Conservation (phyloP, 768 basidiomycete genomes). For the Pleurotus sapidus region DNA sequence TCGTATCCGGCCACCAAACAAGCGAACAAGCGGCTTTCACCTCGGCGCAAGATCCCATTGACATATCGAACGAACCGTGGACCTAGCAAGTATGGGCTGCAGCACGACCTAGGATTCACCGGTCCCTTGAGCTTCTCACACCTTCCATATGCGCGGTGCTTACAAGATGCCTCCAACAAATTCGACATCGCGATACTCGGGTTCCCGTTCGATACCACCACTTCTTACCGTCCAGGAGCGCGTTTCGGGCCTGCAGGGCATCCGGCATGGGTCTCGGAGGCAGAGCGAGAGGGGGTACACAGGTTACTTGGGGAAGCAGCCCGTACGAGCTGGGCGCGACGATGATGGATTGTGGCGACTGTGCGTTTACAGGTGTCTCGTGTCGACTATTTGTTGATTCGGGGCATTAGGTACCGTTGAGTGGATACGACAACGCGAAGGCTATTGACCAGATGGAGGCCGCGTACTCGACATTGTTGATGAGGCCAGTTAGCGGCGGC, state of each 20-base stretch:
- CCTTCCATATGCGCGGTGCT: slow-evolving; percentile 52
- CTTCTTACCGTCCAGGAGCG: slow-evolving; percentile 46
- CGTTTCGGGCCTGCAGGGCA: slow-evolving; percentile 69
- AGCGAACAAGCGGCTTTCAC: background rate
- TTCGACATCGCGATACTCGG: slow-evolving; percentile 67
- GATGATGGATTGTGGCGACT: slow-evolving; percentile 68
- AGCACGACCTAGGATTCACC: slow-evolving; percentile 12
- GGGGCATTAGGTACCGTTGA: slow-evolving; percentile 18
- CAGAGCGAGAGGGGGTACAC: slow-evolving; percentile 48
- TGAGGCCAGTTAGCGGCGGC: slow-evolving; percentile 33
- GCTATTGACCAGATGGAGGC: slow-evolving; percentile 69
- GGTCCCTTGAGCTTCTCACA: slow-evolving; percentile 55
- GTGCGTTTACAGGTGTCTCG: slow-evolving; percentile 26
- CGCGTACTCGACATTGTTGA: slow-evolving; percentile 60
- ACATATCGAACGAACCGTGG: slow-evolving; percentile 13
- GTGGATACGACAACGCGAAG: slow-evolving; percentile 56
- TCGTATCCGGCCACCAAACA: background rate
- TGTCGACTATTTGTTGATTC: background rate
- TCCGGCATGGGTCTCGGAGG: slow-evolving; percentile 57
- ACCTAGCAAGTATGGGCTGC: slow-evolving; percentile 12
- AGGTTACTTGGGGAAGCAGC: slow-evolving; percentile 48
- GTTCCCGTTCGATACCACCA: slow-evolving; percentile 59
- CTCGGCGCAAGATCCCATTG: background rate
- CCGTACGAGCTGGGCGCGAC: slow-evolving; percentile 44
- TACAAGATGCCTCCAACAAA: slow-evolving; percentile 37